Percentiles rank a stretch among this genome's conserved stretches.
phyloP scores from a whole-genome alignment of 1,284 basidiomycete species.

The Fomitopsis betulina region DNA sequence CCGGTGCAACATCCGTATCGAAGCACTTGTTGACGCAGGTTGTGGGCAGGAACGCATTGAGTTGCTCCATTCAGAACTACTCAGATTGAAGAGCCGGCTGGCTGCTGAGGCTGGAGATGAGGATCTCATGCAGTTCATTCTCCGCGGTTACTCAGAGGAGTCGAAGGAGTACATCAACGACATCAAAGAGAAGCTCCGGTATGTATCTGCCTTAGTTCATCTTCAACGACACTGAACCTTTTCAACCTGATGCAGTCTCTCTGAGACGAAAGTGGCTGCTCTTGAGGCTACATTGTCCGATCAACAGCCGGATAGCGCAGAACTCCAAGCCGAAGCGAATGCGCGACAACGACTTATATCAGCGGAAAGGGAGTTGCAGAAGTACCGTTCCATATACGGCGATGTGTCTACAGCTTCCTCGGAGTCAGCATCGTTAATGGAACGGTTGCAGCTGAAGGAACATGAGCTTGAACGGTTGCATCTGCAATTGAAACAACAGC shows the following conservation, averaged over 20 bases:
- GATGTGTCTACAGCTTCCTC: slow-evolving; percentile 39
- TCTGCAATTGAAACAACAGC: slow-evolving; percentile 49
- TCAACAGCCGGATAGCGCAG: slow-evolving; percentile 43
- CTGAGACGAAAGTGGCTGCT: slow-evolving; percentile 46
- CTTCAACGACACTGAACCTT: slow-evolving; percentile 1
- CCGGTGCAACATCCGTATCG: slow-evolving; percentile 16
- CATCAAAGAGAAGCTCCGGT: slow-evolving; percentile 59
- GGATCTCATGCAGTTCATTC: slow-evolving; percentile 70
- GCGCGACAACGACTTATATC: slow-evolving; percentile 47
- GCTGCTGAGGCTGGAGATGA: slow-evolving; percentile 73
- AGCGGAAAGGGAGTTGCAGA: slow-evolving; percentile 44
- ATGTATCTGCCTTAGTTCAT: slow-evolving; percentile 25
- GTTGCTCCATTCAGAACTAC: slow-evolving; percentile 72
- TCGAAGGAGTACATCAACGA: slow-evolving; percentile 54
- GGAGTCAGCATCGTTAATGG: slow-evolving; percentile 47
- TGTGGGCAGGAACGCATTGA: slow-evolving; percentile 67
- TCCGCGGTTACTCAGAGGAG: slow-evolving; percentile 53
- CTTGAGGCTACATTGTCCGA: slow-evolving; percentile 46
- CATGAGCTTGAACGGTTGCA: slow-evolving; percentile 56
- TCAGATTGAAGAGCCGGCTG: slow-evolving; percentile 70
- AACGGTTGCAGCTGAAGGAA: slow-evolving; percentile 60
- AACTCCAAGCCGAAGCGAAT: slow-evolving; percentile 48
- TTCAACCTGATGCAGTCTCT: slow-evolving; percentile 34
- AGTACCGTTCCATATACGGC: slow-evolving; percentile 63
- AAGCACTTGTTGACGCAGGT: slow-evolving; percentile 12